Evolutionary conservation across 331 rosid genomes (phyloP).

Genomic region (Saraca asoca): DNA sequence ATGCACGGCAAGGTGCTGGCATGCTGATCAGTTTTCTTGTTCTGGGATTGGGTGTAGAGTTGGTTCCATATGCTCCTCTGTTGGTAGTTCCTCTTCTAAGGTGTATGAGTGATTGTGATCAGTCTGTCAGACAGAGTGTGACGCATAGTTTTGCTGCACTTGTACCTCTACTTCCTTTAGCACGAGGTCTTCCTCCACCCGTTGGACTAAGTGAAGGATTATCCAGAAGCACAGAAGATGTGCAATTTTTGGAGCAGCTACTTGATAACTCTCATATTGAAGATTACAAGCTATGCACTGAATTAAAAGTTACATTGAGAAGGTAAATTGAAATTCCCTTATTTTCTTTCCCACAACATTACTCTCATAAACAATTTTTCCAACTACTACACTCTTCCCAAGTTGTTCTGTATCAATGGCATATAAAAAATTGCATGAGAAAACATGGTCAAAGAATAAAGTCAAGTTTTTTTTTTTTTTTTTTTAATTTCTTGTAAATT

Average conservation of each 20-base stretch:
- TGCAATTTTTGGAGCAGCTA: constrained; percentile 87
- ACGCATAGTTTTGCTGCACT: constrained; percentile 99
- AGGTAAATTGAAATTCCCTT: constrained; percentile 53
- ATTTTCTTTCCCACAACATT: background rate
- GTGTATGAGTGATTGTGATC: constrained; percentile 98
- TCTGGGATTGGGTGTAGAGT: constrained; percentile 87
- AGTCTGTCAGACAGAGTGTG: constrained; percentile 94
- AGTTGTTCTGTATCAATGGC: background rate
- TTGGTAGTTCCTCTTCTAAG: constrained; percentile 93
- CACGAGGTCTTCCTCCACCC: constrained; percentile 94
- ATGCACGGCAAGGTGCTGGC: constrained; percentile 97
- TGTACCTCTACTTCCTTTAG: constrained; percentile 96
- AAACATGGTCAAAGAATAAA: constrained; percentile 13
- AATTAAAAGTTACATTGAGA: constrained; percentile 83
- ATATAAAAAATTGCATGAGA: background rate
- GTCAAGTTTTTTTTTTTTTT: constrained; percentile 12
- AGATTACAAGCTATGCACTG: constrained; percentile 76
- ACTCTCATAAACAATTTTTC: background rate
- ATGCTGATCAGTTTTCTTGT: constrained; percentile 95
- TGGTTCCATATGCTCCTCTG: constrained; percentile 88
- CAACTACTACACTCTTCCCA: background rate
- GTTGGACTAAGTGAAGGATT: constrained; percentile 65
- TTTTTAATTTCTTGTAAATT: constrained; percentile 4
- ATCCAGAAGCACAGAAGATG: constrained; percentile 72
- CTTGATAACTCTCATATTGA: constrained; percentile 97